Conservation (phyloP, 2,329 filamentous ascomycete species). For the Drechmeria coniospora region DNA sequence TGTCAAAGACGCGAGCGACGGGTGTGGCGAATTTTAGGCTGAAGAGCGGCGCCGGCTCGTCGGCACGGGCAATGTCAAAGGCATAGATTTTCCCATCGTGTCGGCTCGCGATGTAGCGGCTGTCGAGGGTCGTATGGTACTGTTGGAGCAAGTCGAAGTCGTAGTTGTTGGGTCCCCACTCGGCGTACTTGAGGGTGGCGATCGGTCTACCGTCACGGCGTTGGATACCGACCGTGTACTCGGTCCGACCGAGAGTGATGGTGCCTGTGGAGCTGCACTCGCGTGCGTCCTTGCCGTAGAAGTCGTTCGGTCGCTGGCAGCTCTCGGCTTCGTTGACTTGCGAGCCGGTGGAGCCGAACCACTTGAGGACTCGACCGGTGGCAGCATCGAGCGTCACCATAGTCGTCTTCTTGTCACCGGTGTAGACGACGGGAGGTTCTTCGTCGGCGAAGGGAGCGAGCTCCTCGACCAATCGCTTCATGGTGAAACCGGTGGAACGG, state of each 20-base stretch:
- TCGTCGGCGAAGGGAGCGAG: conserved; percentile 61
- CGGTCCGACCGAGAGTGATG: conserved; percentile 68
- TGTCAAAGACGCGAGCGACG: conserved; percentile 77
- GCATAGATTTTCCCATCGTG: conserved; percentile 76
- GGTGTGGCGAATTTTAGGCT: conserved; percentile 57
- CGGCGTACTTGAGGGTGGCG: conserved; percentile 80
- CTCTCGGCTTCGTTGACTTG: conserved; percentile 56
- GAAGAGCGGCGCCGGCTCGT: conserved; percentile 42
- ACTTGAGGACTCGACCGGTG: conserved; percentile 68
- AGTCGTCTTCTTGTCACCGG: conserved; percentile 77
- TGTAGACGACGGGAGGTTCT: conserved; percentile 71
- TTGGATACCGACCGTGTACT: conserved; percentile 81
- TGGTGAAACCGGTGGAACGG: conserved; percentile 53
- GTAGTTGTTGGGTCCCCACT: conserved; percentile 87
- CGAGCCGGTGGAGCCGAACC: conserved; percentile 61
- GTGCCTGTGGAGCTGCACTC: conserved; percentile 72
- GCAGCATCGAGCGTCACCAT: conserved; percentile 80
- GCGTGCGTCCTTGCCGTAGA: conserved; percentile 50
- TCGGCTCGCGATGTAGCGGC: conserved; percentile 74
- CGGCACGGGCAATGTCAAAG: conserved; percentile 48
- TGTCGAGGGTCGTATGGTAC: conserved; percentile 66
- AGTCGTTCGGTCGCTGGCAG: conserved; percentile 54
- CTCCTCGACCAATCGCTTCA: conserved; percentile 79
- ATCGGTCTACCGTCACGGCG: conserved; percentile 59
- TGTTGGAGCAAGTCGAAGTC: conserved; percentile 78